Evolutionary conservation across 495 filamentous ascomycete species (phyloP).

Genomic region (Aspergillus coremiiformis): DNA sequence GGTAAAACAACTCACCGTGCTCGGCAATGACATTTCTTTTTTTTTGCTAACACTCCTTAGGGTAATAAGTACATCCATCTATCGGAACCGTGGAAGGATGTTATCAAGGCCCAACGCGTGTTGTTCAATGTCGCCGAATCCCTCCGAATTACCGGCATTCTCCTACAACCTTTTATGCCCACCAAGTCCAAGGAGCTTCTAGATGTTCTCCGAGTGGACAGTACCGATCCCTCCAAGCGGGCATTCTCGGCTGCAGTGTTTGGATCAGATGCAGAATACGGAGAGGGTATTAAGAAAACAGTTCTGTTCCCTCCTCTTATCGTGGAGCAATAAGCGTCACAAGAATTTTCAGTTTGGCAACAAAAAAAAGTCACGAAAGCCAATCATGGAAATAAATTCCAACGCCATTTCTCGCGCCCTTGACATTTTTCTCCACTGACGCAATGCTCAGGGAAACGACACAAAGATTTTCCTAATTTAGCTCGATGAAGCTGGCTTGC

Average conservation of each 20-base stretch:
- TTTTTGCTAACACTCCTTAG: constrained; percentile 30
- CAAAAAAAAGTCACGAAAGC: not conserved
- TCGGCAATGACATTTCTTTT: not conserved
- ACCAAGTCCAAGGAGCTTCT: constrained; percentile 66
- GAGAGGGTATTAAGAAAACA: constrained; percentile 42
- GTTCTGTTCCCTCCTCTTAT: constrained; percentile 51
- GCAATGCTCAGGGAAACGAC: constrained; percentile 3
- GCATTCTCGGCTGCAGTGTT: constrained; percentile 49
- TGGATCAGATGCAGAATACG: constrained; percentile 63
- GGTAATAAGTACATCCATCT: constrained; percentile 63
- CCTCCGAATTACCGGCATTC: constrained; percentile 71
- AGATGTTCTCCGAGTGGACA: constrained; percentile 67
- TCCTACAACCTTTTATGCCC: constrained; percentile 89
- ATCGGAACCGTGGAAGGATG: constrained; percentile 50
- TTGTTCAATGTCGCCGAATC: constrained; percentile 70
- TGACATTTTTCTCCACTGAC: constrained; percentile 13
- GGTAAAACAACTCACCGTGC: constrained; percentile 26
- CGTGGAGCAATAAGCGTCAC: constrained; percentile 35
- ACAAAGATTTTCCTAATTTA: constrained; percentile 7
- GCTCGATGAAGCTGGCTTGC: constrained; percentile 14
- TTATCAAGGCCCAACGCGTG: constrained; percentile 39
- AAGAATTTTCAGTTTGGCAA: not conserved
- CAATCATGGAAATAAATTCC: not conserved
- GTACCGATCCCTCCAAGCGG: constrained; percentile 33
- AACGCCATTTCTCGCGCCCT: not conserved